Evolutionary conservation across 1,284 basidiomycete species (phyloP).

Genomic region (Microbotryum saponariae): DNA sequence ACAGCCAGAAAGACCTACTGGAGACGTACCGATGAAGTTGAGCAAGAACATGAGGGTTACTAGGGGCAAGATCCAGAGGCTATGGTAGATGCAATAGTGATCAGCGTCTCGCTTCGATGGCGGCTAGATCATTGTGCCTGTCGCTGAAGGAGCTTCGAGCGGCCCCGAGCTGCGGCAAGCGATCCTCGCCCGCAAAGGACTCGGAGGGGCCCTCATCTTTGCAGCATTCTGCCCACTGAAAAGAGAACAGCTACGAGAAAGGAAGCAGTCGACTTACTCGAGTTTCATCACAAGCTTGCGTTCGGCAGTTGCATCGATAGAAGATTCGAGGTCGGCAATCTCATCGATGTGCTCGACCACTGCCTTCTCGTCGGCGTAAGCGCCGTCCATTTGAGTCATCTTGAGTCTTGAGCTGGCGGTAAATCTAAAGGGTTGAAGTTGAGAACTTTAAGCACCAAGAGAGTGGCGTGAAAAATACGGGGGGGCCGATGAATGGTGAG

Average conservation of each 20-base stretch:
- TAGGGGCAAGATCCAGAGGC: neutral
- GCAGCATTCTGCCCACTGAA: no score
- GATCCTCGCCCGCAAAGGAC: conserved; percentile 1
- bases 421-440: neutral
- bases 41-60: conserved; percentile 25
- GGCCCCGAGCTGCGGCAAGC: neutral
- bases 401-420: neutral
- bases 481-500: neutral
- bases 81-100: neutral
- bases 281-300: conserved; percentile 29
- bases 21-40: conserved; percentile 21
- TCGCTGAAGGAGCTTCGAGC: conserved; percentile 8
- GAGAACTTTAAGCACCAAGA: neutral
- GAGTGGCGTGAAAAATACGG: neutral
- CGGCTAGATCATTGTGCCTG: no score
- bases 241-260: conserved; percentile 1
- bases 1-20: neutral
- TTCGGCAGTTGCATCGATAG: conserved; percentile 15
- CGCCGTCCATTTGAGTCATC: conserved; percentile 4
- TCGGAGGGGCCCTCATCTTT: neutral
- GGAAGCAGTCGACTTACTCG: conserved; percentile 12
- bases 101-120: no score
- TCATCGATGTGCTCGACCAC: conserved; percentile 16
- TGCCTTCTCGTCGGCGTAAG: conserved; percentile 20
- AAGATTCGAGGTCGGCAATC: neutral